Conservation (phyloP, 2,329 filamentous ascomycete genomes). For the Colletotrichum gloeosporioides region DNA sequence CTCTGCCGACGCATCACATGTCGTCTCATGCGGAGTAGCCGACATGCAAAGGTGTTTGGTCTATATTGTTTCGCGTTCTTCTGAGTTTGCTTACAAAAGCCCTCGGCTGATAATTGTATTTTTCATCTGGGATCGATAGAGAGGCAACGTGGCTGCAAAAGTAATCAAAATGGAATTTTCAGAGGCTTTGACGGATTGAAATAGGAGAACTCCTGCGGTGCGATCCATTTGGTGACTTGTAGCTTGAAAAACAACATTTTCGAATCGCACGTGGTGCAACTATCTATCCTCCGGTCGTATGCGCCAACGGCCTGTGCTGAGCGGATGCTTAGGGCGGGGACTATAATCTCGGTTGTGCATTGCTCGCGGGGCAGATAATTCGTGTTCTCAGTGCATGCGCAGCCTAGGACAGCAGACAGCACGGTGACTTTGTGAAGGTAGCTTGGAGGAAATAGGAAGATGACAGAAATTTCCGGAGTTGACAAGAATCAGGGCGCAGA, state of each 20-base stretch:
- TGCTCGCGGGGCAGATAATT: background rate
- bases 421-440: background rate
- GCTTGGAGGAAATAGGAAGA: background rate
- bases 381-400: background rate
- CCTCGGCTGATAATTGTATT: conserved; percentile 13
- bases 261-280: background rate
- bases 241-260: background rate
- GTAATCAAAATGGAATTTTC: background rate
- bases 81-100: background rate
- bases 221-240: background rate
- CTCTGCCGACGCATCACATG: conserved; percentile 57
- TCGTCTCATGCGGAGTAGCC: conserved; percentile 10
- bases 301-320: background rate
- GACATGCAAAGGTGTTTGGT: background rate
- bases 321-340: background rate
- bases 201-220: background rate
- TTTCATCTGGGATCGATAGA: conserved; percentile 6
- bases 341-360: background rate
- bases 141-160: conserved; percentile 9
- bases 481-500: background rate
- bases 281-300: background rate
- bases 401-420: background rate
- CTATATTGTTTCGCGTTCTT: background rate
- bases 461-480: background rate
- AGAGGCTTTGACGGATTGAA: background rate